Evolutionary conservation across 2,329 filamentous ascomycete species (phyloP).

Genomic region (Paraphoma sp.): DNA sequence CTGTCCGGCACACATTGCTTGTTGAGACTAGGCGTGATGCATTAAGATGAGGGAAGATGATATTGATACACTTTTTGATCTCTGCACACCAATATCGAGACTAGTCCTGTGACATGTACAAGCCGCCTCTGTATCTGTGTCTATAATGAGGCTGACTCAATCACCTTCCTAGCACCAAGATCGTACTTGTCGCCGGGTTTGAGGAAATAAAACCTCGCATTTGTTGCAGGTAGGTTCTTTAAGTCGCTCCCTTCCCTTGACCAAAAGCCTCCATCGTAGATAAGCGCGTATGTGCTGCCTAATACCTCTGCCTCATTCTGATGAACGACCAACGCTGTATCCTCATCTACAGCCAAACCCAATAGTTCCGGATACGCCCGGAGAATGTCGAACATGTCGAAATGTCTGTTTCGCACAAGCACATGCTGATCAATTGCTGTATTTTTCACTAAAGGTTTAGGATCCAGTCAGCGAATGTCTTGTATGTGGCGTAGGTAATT

Average conservation of each 20-base stretch:
- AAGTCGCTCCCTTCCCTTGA: conserved; percentile 29
- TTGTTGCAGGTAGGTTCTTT: conserved; percentile 16
- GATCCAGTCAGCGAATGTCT: no score
- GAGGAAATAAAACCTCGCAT: conserved; percentile 31
- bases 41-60: no score
- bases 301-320: conserved; percentile 31
- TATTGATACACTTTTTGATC: no score
- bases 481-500: no score
- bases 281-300: conserved; percentile 32
- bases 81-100: no score
- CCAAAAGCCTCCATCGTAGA: conserved; percentile 35
- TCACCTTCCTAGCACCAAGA: conserved; percentile 21
- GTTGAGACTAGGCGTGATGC: no score
- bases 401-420: conserved; percentile 32
- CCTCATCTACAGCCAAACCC: conserved; percentile 32
- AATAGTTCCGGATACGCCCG: conserved; percentile 25
- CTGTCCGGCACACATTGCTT: no score
- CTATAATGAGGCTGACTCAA: not conserved
- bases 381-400: conserved; percentile 33
- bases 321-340: conserved; percentile 30
- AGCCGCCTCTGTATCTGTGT: no score
- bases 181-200: conserved; percentile 28
- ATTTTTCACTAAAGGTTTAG: conserved; percentile 18
- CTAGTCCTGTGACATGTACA: no score
- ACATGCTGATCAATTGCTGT: conserved; percentile 35